Base-by-base conservation (phyloP, 768 basidiomycete genomes). In the Strobilomyces confusus region DNA sequence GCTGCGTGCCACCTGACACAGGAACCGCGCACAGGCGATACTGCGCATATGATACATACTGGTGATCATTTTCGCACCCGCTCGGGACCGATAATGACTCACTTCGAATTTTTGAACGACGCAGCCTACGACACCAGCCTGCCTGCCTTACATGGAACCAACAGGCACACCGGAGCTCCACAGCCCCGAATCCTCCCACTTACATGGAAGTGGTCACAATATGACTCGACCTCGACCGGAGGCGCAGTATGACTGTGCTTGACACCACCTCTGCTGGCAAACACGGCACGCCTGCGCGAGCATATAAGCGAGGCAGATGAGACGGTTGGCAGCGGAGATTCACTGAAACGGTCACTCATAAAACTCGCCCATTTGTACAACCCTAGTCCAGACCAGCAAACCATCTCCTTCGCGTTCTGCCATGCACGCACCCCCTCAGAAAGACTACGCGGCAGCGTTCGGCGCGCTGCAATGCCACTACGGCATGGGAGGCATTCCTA, bases 401-500 rank as follows among this genome's bases (percentile, higher is more conserved):
- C 36, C 38, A n/a, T 23, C 52, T 20, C 14, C 48, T 17, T 47
- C 45, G 9, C 15, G 26, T 9, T 40, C 49, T 46, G 33, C 48
- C 12, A 54, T 44, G 52, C 14, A 44, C 11, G 11, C 44, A 19
- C 34, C 47, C 5, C 55, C 62, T 15, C 53, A 57, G 38, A 65
- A 65, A 58, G 62, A 65, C 49, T 65, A 64, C 40, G 48, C 9
- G 17, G 56, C 62, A n/a, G 59, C 64, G 4, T 64, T 62, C 52
- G 65, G 51, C 2, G 30, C 47, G n/a, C n/a, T 67, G 22, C 64
- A 65, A 30, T 32, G 30, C 9, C 54, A 48, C 37, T 65, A 67
- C 25, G 64, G 65, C 11, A 12, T 62, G 1, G 65, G 62, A 12
- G 50, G 49, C 14, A 0, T 38, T 6, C 25, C 29, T 14, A 45